These are phyloP conservation scores for Rhynchospora tenuis DNA, from an alignment of 176 grass and related monocot genomes.

Conservation along the genomic window DNA sequence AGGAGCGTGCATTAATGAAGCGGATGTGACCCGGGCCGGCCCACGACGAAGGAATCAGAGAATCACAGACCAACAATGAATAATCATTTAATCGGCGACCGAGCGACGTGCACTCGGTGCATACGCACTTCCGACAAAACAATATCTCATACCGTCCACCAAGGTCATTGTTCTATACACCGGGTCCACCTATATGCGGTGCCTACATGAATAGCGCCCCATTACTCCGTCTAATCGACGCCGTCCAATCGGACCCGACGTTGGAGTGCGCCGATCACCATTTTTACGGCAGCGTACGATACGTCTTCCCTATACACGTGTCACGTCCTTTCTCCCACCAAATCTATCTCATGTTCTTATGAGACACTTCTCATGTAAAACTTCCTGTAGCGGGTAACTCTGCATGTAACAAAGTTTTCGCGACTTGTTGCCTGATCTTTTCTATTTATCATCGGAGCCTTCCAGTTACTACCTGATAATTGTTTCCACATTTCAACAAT, in stretches of 20 bases:
- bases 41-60: background rate
- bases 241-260: background rate
- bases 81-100: background rate
- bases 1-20: background rate
- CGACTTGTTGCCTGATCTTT: too few species aligned
- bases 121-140: background rate
- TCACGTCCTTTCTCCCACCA: background rate
- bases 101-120: background rate
- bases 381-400: background rate
- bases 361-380: background rate
- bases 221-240: background rate
- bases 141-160: background rate
- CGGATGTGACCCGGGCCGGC: background rate
- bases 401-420: too few species aligned
- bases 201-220: background rate
- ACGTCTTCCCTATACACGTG: background rate
- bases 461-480: too few species aligned
- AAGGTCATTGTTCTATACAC: background rate
- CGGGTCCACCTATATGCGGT: background rate
- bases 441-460: too few species aligned
- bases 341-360: background rate
- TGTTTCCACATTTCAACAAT: background rate
- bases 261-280: background rate
- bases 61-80: background rate
- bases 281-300: background rate